A percentile compares a stretch with the other conserved stretches of the same genome.
Evolutionary conservation across 2,329 filamentous ascomycete species (phyloP).

Genomic region (Penicillium frequentans): DNA sequence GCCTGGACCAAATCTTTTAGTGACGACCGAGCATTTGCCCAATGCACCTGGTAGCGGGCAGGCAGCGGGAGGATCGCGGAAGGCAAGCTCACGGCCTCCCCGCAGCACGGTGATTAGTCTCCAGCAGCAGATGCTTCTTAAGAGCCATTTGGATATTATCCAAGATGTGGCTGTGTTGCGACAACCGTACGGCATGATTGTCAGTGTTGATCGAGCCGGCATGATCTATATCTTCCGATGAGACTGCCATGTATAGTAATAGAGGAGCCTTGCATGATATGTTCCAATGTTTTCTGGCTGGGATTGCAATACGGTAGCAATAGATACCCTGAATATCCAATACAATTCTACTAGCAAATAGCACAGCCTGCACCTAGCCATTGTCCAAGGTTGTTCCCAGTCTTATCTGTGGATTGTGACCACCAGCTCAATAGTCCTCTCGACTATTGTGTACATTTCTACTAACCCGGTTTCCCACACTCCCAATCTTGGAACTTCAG

Average conservation of each 20-base stretch:
- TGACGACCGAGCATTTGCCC: conserved; percentile 65
- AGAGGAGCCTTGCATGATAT: background rate
- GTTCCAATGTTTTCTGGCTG: background rate
- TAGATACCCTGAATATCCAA: background rate
- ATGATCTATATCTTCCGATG: conserved; percentile 80
- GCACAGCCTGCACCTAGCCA: no score
- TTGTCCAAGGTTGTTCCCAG: no score
- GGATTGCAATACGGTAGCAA: background rate
- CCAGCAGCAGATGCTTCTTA: conserved; percentile 82
- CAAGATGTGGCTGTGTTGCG: conserved; percentile 87
- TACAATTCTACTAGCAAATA: no score
- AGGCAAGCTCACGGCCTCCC: conserved; percentile 52
- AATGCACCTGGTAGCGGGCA: conserved; percentile 34
- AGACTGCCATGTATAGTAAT: background rate
- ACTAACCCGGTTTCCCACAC: no score
- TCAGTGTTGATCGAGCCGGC: conserved; percentile 85
- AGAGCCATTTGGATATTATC: conserved; percentile 83
- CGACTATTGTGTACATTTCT: no score
- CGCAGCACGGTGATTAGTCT: conserved; percentile 81
- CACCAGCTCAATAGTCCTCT: no score
- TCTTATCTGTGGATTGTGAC: no score
- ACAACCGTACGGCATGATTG: conserved; percentile 85
- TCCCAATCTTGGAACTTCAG: no score
- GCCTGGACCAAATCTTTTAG: conserved; percentile 61
- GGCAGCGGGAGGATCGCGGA: conserved; percentile 34